Percentiles rank a stretch among this genome's conserved stretches.
phyloP scores from a whole-genome alignment of 495 filamentous ascomycete genomes.

The Platismatia glauca region DNA sequence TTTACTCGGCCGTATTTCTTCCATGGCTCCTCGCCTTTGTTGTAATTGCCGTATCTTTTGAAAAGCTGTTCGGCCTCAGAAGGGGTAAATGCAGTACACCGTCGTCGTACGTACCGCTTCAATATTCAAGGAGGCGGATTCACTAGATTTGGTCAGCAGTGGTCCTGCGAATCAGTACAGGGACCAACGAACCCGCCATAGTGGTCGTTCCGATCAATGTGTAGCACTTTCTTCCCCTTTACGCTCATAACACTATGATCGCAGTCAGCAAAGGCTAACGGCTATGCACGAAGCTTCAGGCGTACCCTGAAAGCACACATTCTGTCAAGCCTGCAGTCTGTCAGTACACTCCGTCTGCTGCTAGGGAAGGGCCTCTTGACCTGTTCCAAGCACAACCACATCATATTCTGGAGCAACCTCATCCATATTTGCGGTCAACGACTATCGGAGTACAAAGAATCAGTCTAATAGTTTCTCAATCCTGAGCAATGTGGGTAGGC shows the following conservation, averaged over 20 bases:
- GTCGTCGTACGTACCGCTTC: constrained; percentile 55
- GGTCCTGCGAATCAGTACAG: constrained; percentile 19
- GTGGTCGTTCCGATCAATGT: constrained; percentile 98
- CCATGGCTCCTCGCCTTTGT: constrained; percentile 82
- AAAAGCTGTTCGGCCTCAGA: constrained; percentile 59
- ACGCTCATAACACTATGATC: constrained; percentile 77
- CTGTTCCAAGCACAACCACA: constrained; percentile 95
- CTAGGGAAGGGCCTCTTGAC: constrained; percentile 48
- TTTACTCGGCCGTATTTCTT: constrained; percentile 92
- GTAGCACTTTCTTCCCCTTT: constrained; percentile 96
- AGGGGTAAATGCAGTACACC: constrained; percentile 3
- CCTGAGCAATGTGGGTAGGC: background rate
- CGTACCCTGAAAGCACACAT: constrained; percentile 93
- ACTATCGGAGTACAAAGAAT: background rate
- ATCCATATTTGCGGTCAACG: constrained; percentile 55
- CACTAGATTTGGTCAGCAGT: constrained; percentile 45
- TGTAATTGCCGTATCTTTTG: constrained; percentile 84
- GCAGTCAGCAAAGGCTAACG: constrained; percentile 9
- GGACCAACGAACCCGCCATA: constrained; percentile 76
- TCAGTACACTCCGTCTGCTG: constrained; percentile 24
- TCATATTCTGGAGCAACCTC: constrained; percentile 97
- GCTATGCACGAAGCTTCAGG: background rate
- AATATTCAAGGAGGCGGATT: constrained; percentile 90
- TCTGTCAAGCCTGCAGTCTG: constrained; percentile 78
- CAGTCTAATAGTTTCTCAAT: background rate